phyloP scores from a whole-genome alignment of 805 yeast genomes.

The Brettanomyces bruxellensis region DNA sequence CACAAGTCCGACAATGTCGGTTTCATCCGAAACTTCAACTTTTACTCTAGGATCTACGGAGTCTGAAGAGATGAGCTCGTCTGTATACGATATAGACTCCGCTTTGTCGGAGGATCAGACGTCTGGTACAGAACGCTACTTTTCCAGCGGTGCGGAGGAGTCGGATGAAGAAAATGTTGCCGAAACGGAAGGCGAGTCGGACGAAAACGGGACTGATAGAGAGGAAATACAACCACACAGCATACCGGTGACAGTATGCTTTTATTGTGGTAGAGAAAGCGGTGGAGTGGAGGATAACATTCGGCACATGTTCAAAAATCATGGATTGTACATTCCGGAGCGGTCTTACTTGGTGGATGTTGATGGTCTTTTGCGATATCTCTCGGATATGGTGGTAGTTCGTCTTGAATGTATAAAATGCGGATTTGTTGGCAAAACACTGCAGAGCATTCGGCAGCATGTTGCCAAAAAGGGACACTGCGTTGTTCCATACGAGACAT shows the following conservation, averaged over 20 bases:
- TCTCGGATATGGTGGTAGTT: slow-evolving; percentile 68
- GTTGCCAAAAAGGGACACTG: slow-evolving; percentile 78
- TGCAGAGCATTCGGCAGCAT: slow-evolving; percentile 85
- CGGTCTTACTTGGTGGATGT: slow-evolving; percentile 55
- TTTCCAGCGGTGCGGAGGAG: slow-evolving; percentile 8
- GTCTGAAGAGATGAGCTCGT: background rate
- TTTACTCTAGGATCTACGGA: slow-evolving; percentile 36
- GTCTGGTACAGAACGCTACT: background rate
- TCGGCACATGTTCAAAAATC: slow-evolving; percentile 66
- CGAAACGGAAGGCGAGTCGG: slow-evolving; percentile 5
- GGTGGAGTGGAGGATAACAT: slow-evolving; percentile 35
- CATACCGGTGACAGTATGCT: slow-evolving; percentile 34
- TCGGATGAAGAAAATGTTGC: slow-evolving; percentile 2
- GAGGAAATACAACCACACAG: slow-evolving; percentile 13
- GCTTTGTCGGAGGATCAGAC: slow-evolving; percentile 6
- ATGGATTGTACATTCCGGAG: slow-evolving; percentile 88
- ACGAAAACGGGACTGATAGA: slow-evolving; percentile 8
- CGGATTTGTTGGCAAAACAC: slow-evolving; percentile 64
- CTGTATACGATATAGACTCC: slow-evolving; percentile 7
- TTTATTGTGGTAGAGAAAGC: slow-evolving; percentile 38
- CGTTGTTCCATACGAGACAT: slow-evolving; percentile 77
- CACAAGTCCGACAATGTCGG: slow-evolving; percentile 45
- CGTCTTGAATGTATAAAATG: slow-evolving; percentile 81
- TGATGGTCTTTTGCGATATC: slow-evolving; percentile 58
- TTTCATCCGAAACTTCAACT: slow-evolving; percentile 32